phyloP scores from a whole-genome alignment of 192 early-diverging fungal genomes.

The Lobosporangium transversale region DNA sequence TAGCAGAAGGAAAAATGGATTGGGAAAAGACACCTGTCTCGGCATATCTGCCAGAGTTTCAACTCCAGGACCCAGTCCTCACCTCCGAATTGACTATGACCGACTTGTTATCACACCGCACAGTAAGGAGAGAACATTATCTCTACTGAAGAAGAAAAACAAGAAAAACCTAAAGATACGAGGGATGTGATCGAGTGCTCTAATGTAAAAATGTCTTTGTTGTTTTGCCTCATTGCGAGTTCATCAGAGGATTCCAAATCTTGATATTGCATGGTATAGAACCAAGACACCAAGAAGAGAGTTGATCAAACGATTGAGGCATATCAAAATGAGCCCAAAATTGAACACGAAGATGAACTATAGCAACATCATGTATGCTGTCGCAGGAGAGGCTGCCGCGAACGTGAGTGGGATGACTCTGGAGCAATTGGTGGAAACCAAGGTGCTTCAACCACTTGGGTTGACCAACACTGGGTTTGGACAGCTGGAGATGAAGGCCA shows the following conservation, averaged over 20 bases:
- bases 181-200: neutral
- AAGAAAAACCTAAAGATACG: neutral
- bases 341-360: neutral
- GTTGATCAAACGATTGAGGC: conserved; percentile 13
- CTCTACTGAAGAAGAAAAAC: neutral
- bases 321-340: conserved; percentile 6
- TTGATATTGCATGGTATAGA: conserved; percentile 15
- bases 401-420: conserved; percentile 18
- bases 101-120: conserved; percentile 34
- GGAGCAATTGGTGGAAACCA: conserved; percentile 1
- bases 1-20: conserved; percentile 33
- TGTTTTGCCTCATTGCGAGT: neutral
- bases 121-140: conserved; percentile 10
- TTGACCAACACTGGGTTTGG: conserved; percentile 19
- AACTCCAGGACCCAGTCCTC: conserved; percentile 3
- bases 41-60: conserved; percentile 26
- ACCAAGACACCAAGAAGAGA: neutral
- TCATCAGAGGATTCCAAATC: conserved; percentile 1
- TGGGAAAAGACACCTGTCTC: conserved; percentile 36
- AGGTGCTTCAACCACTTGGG: conserved; percentile 17
- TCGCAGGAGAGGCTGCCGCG: conserved; percentile 37
- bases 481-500: conserved; percentile 11
- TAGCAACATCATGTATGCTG: conserved; percentile 27
- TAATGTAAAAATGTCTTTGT: neutral
- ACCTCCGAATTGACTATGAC: conserved; percentile 18